Percentiles rank a stretch among this genome's conserved stretches.
Evolutionary conservation across 2,329 filamentous ascomycete species (phyloP).

Genomic region (Neofusicoccum laricinum): DNA sequence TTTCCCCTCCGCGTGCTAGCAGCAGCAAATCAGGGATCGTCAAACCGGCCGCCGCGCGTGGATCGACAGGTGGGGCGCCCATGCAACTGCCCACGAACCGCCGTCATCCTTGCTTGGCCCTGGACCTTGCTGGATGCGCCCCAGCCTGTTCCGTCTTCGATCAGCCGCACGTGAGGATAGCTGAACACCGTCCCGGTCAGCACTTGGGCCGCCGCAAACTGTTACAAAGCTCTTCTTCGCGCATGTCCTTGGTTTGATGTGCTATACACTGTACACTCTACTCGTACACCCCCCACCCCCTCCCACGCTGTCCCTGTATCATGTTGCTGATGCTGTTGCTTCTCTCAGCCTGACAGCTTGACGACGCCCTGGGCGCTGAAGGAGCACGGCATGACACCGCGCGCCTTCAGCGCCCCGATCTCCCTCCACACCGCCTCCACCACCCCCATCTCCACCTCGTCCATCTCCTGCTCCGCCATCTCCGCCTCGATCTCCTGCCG

Average conservation of each 20-base stretch:
- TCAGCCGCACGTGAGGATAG: not conserved
- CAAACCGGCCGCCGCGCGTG: not conserved
- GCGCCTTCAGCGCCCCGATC: slow-evolving; percentile 2
- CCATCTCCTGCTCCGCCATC: slow-evolving; percentile 11
- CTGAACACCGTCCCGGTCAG: not conserved
- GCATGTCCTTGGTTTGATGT: not conserved
- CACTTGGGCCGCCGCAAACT: not conserved
- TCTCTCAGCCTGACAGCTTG: not conserved
- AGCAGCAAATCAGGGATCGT: not conserved
- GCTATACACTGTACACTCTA: slow-evolving; percentile 2
- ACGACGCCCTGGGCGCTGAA: not conserved
- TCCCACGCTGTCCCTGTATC: not conserved
- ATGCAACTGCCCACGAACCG: not conserved
- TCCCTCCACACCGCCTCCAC: not conserved
- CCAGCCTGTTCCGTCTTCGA: not conserved
- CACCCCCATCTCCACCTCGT: not conserved
- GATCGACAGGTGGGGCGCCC: slow-evolving; percentile 8
- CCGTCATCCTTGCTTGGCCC: not conserved
- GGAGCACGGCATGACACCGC: not conserved
- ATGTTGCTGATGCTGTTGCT: not conserved
- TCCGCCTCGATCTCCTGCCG: slow-evolving; percentile 8
- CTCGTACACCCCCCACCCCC: not conserved
- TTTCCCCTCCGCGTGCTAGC: not conserved
- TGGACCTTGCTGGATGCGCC: not conserved
- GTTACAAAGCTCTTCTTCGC: not conserved